These are phyloP conservation scores for Lonicera japonica DNA, from an alignment of 129 eudicot genomes.

Conservation along the genomic window DNA sequence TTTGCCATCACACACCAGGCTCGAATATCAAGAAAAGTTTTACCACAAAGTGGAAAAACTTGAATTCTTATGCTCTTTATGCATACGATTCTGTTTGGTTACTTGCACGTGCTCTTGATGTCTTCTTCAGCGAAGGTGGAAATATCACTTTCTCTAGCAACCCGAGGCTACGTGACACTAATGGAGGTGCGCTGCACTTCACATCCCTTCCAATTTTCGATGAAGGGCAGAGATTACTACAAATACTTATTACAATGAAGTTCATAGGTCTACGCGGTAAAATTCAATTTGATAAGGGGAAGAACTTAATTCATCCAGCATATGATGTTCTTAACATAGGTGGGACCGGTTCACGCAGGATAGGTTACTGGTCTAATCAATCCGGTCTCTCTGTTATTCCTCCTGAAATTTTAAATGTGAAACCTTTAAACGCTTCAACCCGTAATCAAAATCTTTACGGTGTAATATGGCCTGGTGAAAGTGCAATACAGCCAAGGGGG, in stretches of 20 bases:
- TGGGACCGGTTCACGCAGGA: constrained; percentile 18
- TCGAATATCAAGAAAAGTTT: constrained; percentile 15
- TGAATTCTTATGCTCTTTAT: constrained; percentile 21
- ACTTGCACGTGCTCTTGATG: constrained; percentile 24
- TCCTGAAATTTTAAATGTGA: constrained; percentile 21
- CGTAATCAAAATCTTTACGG: constrained; percentile 9
- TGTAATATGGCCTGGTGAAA: constrained; percentile 25
- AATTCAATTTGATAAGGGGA: constrained; percentile 15
- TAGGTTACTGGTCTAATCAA: constrained; percentile 32
- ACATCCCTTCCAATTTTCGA: constrained; percentile 15
- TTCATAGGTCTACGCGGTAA: constrained; percentile 23
- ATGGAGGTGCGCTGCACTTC: constrained; percentile 9
- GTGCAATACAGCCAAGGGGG: constrained; percentile 16
- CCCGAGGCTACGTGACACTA: constrained; percentile 4
- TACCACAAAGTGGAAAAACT: background rate
- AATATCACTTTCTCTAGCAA: constrained; percentile 19
- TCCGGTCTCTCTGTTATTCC: constrained; percentile 16
- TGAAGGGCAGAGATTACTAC: constrained; percentile 11
- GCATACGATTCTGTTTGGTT: constrained; percentile 28
- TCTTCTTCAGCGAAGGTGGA: constrained; percentile 16
- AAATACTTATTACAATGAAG: constrained; percentile 11
- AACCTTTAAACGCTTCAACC: constrained; percentile 9
- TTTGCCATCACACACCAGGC: constrained; percentile 30
- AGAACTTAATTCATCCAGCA: constrained; percentile 22
- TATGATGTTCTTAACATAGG: constrained; percentile 24